Evolutionary conservation across 768 basidiomycete species (phyloP).

Genomic region (Leccinum uliginosum): DNA sequence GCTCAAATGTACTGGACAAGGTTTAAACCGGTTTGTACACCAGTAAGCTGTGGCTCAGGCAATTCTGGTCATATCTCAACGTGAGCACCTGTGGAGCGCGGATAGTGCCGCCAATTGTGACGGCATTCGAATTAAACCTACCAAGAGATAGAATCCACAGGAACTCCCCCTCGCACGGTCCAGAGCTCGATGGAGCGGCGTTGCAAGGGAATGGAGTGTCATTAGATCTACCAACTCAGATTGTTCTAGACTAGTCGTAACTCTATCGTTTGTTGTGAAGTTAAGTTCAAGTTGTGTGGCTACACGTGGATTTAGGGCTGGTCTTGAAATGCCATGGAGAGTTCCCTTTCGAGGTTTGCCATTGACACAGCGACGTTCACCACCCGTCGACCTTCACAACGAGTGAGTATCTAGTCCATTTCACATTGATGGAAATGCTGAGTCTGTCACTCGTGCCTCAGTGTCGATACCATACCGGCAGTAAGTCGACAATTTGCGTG

Average conservation of each 20-base stretch:
- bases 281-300: constrained; percentile 7
- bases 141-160: constrained; percentile 15
- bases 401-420: constrained; percentile 18
- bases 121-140: constrained; percentile 13
- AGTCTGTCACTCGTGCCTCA: constrained; percentile 1
- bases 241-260: constrained; percentile 2
- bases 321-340: constrained; percentile 2
- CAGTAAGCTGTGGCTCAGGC: background rate
- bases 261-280: background rate
- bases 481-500: constrained; percentile 18
- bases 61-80: background rate
- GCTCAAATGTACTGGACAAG: background rate
- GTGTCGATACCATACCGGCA: constrained; percentile 29
- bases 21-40: constrained; percentile 11
- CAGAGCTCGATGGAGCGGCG: constrained; percentile 7
- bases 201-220: background rate
- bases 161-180: constrained; percentile 10
- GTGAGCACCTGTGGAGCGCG: background rate
- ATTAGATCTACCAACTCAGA: background rate
- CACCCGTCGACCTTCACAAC: background rate
- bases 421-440: background rate
- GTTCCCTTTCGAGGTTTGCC: constrained; percentile 1
- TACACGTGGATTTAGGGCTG: constrained; percentile 27
- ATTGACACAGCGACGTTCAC: constrained; percentile 4
- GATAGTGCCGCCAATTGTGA: constrained; percentile 6